Evolutionary conservation across 805 yeast genomes (phyloP).

Genomic region (Clavispora asparagi): DNA sequence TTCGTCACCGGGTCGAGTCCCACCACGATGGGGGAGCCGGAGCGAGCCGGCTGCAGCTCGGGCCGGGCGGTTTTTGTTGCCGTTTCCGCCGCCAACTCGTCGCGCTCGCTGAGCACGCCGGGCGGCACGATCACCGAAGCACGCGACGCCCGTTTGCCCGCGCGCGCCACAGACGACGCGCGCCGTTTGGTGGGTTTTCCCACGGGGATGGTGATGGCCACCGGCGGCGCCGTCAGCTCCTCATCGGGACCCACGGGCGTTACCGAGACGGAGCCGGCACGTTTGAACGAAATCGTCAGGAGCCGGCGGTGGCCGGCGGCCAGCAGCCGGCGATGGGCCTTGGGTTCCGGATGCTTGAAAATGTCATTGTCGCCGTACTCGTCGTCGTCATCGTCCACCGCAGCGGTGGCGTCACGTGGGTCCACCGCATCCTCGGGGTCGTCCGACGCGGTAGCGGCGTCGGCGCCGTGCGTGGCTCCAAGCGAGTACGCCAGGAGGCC

Average conservation of each 20-base stretch:
- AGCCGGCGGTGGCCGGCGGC: slow-evolving; percentile 29
- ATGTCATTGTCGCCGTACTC: slow-evolving; percentile 24
- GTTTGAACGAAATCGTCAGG: slow-evolving; percentile 27
- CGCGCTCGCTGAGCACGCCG: slow-evolving; percentile 1
- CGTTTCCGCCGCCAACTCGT: background rate
- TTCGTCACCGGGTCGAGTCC: slow-evolving; percentile 29
- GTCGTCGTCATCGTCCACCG: slow-evolving; percentile 13
- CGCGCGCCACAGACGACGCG: slow-evolving; percentile 16
- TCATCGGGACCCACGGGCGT: slow-evolving; percentile 13
- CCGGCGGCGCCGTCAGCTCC: slow-evolving; percentile 18
- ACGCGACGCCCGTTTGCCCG: slow-evolving; percentile 1
- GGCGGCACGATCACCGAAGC: slow-evolving; percentile 6
- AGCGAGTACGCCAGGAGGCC: background rate
- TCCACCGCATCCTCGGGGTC: background rate
- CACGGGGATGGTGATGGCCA: slow-evolving; percentile 35
- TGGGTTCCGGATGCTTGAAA: slow-evolving; percentile 24
- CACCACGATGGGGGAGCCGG: slow-evolving; percentile 18
- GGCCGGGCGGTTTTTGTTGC: background rate
- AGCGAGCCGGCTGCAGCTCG: background rate
- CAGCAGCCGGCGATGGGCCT: slow-evolving; percentile 21
- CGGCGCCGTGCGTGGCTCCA: background rate
- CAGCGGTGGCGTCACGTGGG: background rate
- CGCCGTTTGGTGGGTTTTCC: slow-evolving; percentile 25
- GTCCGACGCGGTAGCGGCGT: background rate
- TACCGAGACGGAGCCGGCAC: slow-evolving; percentile 27